Percentiles rank a stretch among this genome's conserved stretches.
Conservation (phyloP, 1,284 basidiomycete species). For the Rhodofomes roseus region DNA sequence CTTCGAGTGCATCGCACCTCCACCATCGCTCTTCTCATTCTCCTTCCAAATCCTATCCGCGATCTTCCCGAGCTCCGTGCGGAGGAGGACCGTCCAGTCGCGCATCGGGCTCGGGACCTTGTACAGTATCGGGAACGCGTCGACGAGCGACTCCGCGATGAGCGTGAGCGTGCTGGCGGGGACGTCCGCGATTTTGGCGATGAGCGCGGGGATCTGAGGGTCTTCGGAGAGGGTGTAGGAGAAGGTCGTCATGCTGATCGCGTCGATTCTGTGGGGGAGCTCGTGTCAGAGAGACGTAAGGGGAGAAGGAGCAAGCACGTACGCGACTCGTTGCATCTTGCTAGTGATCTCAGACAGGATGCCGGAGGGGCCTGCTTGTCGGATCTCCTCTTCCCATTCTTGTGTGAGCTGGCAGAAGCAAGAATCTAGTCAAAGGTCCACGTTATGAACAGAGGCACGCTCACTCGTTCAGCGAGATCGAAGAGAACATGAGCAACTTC, state of each 20-base stretch:
- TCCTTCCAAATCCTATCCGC: constrained; percentile 11
- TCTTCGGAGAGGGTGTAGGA: constrained; percentile 7
- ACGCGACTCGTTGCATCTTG: constrained; percentile 11
- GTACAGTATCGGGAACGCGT: constrained; percentile 7
- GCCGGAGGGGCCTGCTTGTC: not conserved
- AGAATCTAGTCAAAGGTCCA: not conserved
- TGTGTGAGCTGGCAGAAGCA: not conserved
- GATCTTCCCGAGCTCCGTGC: constrained; percentile 15
- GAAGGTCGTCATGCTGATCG: constrained; percentile 14
- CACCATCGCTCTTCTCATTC: not conserved
- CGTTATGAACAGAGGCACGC: not conserved
- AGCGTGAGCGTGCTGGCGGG: constrained; percentile 5
- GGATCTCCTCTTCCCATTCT: not conserved
- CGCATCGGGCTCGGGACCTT: constrained; percentile 14
- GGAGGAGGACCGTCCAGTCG: constrained; percentile 9
- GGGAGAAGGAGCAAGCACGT: not conserved
- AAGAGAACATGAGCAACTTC: constrained; percentile 4
- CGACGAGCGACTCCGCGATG: constrained; percentile 4
- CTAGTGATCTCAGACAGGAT: not conserved
- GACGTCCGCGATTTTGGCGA: constrained; percentile 13
- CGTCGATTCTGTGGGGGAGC: constrained; percentile 5
- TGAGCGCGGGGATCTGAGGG: constrained; percentile 7
- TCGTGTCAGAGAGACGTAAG: not conserved
- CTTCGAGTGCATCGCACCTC: constrained; percentile 12
- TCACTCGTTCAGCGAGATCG: not conserved